These are phyloP conservation scores for Eucalyptus cladocalyx DNA, from an alignment of 345 rosid genomes.

Conservation along the genomic window DNA sequence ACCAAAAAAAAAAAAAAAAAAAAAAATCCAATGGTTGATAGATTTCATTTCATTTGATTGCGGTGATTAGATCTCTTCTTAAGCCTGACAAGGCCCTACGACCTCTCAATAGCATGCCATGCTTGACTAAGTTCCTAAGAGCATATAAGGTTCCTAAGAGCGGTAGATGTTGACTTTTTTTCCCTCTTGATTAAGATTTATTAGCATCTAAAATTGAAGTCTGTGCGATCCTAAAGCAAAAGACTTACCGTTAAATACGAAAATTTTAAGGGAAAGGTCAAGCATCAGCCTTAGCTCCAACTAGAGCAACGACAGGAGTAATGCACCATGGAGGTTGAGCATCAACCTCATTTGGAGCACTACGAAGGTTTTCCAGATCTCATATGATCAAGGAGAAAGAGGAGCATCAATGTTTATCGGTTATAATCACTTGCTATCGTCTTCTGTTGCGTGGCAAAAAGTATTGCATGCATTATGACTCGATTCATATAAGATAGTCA, in stretches of 20 bases:
- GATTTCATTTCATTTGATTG: not conserved
- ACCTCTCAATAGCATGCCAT: not conserved
- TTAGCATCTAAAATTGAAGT: not conserved
- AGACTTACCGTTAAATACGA: rapidly evolving
- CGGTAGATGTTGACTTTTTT: no score
- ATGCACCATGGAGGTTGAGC: not conserved
- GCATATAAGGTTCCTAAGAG: not conserved
- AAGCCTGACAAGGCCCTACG: not conserved
- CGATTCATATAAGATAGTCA: no score
- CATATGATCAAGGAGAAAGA: not conserved
- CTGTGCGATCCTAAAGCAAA: not conserved
- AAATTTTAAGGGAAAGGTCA: not conserved
- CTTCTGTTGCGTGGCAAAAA: not conserved
- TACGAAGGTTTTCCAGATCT: not conserved
- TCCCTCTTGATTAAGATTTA: not conserved
- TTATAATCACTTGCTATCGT: not conserved
- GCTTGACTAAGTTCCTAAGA: not conserved
- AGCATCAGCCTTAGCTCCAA: no score
- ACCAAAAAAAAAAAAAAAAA: no score
- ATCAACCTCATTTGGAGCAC: not conserved
- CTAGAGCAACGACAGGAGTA: not conserved
- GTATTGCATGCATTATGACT: no score
- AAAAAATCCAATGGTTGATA: no score
- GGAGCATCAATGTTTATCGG: not conserved
- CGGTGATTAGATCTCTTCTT: not conserved